A percentile compares a stretch with the other conserved stretches of the same genome.
Conservation (phyloP, 805 yeast species). For the Pichia kluyveri region DNA sequence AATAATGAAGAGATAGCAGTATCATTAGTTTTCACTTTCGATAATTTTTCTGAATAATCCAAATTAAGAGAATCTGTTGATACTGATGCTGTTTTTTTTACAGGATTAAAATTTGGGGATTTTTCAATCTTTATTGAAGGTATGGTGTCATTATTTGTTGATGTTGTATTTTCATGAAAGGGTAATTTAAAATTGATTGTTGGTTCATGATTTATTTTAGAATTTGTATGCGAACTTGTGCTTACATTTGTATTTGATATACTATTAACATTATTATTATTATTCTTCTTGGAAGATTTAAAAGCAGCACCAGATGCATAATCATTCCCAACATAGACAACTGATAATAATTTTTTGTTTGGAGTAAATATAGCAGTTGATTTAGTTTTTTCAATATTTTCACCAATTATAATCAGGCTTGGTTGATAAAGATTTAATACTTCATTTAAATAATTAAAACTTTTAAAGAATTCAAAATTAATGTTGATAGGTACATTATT, state of each 20-base stretch:
- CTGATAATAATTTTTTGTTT: conserved; percentile 18
- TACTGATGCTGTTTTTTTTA: not conserved
- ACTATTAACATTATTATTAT: too few relatives aligned
- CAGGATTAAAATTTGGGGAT: not conserved
- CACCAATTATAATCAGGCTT: conserved; percentile 37
- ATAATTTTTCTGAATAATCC: conserved; percentile 11
- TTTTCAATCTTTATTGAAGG: not conserved
- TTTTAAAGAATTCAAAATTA: conserved; percentile 47
- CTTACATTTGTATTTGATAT: conserved; percentile 9
- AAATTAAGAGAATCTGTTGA: not conserved
- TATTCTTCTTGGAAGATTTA: not conserved
- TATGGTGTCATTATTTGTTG: not conserved
- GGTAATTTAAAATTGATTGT: not conserved
- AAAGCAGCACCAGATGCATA: not conserved
- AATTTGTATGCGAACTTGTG: conserved; percentile 1
- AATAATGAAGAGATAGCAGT: conserved; percentile 13
- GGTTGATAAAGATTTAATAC: conserved; percentile 53
- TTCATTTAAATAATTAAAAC: conserved; percentile 43
- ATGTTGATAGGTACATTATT: conserved; percentile 33
- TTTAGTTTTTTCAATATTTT: conserved; percentile 17
- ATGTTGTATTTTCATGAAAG: not conserved
- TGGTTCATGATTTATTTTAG: conserved; percentile 1
- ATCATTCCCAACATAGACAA: conserved; percentile 19
- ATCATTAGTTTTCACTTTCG: conserved; percentile 23
- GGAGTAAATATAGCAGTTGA: conserved; percentile 21